Evolutionary conservation across 352 stramenopile species (phyloP).

Genomic region (Albugo laibachii): DNA sequence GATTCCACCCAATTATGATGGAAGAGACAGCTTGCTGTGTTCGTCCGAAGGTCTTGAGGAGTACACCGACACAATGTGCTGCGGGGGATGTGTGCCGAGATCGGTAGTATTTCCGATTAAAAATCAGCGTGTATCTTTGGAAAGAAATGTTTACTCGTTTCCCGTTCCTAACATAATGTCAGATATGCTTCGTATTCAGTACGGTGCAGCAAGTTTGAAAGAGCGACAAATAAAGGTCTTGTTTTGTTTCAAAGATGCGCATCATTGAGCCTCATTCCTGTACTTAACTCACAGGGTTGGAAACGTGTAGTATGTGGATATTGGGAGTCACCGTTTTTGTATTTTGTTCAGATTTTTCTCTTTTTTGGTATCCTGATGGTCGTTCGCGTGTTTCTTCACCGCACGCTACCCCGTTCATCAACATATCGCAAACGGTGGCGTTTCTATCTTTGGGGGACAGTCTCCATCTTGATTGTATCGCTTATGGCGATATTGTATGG

Average conservation of each 20-base stretch:
- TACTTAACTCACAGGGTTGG: slow-evolving; percentile 26
- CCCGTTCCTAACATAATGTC: slow-evolving; percentile 28
- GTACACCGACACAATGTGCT: slow-evolving; percentile 54
- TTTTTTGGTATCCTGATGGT: too few relatives aligned
- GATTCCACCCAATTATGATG: slow-evolving; percentile 32
- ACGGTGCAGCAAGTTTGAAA: slow-evolving; percentile 25
- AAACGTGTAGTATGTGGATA: slow-evolving; percentile 60
- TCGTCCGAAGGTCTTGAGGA: slow-evolving; percentile 43
- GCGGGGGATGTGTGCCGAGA: slow-evolving; percentile 40
- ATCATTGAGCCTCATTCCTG: background rate
- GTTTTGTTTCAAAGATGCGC: background rate
- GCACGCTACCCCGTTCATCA: too few relatives aligned
- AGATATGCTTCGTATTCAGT: slow-evolving; percentile 50
- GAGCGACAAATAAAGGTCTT: slow-evolving; percentile 56
- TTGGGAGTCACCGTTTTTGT: slow-evolving; percentile 46
- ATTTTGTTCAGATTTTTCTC: slow-evolving; percentile 22
- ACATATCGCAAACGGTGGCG: too few relatives aligned
- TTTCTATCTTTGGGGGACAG: too few relatives aligned
- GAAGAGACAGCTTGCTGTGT: slow-evolving; percentile 30
- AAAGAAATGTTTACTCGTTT: slow-evolving; percentile 23
- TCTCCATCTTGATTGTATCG: too few relatives aligned
- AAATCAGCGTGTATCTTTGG: slow-evolving; percentile 19
- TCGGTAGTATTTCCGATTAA: slow-evolving; percentile 40
- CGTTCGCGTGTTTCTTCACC: too few relatives aligned
- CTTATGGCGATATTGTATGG: too few relatives aligned